Percentiles rank a stretch among this genome's conserved stretches.
Conservation (phyloP, 2,329 filamentous ascomycete genomes). For the Aspergillus ochraceus region DNA sequence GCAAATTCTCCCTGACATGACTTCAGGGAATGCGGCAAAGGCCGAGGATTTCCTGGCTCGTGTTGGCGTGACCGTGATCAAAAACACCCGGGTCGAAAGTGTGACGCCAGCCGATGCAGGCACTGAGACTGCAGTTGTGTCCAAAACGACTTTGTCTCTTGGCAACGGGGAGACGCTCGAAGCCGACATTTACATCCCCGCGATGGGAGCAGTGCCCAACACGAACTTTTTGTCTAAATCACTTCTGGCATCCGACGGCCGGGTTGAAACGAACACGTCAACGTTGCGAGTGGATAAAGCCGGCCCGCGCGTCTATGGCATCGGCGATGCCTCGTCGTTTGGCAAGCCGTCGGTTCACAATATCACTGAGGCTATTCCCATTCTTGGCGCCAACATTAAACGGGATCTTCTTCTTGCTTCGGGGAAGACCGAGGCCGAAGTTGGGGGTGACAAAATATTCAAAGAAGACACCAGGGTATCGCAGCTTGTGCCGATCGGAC, state of each 20-base stretch:
- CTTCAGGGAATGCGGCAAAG: slow-evolving; percentile 38
- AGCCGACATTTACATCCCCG: slow-evolving; percentile 53
- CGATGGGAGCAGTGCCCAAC: slow-evolving; percentile 45
- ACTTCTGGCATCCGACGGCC: slow-evolving; percentile 37
- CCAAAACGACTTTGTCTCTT: slow-evolving; percentile 39
- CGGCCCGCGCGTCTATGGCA: slow-evolving; percentile 45
- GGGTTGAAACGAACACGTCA: slow-evolving; percentile 38
- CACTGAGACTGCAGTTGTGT: slow-evolving; percentile 20
- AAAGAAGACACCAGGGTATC: slow-evolving; percentile 47
- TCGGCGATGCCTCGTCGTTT: slow-evolving; percentile 48
- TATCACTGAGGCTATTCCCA: slow-evolving; percentile 43
- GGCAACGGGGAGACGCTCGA: slow-evolving; percentile 40
- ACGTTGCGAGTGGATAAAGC: slow-evolving; percentile 42
- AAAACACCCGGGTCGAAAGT: slow-evolving; percentile 38
- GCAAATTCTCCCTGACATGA: slow-evolving; percentile 45
- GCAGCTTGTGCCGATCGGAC: slow-evolving; percentile 51
- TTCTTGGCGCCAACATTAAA: slow-evolving; percentile 51
- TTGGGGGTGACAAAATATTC: slow-evolving; percentile 33
- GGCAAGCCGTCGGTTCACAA: slow-evolving; percentile 46
- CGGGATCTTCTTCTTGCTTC: slow-evolving; percentile 44
- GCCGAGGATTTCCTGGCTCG: slow-evolving; percentile 46
- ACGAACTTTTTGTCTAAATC: slow-evolving; percentile 38
- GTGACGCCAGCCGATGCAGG: slow-evolving; percentile 35
- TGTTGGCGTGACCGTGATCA: slow-evolving; percentile 51
- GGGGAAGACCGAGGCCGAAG: slow-evolving; percentile 22